Base-by-base conservation (phyloP, 1,284 basidiomycete genomes). In the Mrakiaceae sp. region DNA sequence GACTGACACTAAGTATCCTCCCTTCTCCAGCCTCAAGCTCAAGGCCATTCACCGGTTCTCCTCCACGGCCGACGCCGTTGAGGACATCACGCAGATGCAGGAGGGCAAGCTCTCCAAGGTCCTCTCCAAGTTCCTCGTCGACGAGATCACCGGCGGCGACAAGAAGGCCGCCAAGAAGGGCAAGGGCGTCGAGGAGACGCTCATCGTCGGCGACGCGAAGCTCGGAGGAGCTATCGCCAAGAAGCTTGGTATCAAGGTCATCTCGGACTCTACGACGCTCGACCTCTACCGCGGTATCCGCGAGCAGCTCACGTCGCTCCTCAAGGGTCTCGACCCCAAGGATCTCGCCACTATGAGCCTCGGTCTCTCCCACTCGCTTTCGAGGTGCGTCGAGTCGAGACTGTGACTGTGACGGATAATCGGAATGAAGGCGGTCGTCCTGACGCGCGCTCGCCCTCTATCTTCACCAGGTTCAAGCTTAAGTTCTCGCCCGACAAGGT, bases 401-500 rank as follows among this genome's bases (percentile, higher is more conserved):
- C 44, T 42, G 1, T 48, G 46, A 16, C 4, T 10, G 44, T 27
- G 40, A 6, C 40, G 49, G 39, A 12, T 9, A 4, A 12, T 12
- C 14, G 16, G 42, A 3, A 4, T 49, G 49, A 49, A 14, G 53
- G 3, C 12, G 47, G 14, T 49, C 52, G 11, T 51, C 47, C 43
- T 59, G 11, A 49, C 48, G 48, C 48, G 8, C 54, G 14, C 40
- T 47, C 57, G 1, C n/a, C 51, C 43, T 63, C 12, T 53, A 16
- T n/a, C 46, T 66, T 47, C 14, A 16, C 27, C 69, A 93, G 94
- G 68, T 98, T 95, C 81, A 98, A 98, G 82, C 84, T 98, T 74
- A 98, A 98, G 79, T 98, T 98, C 79, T 98, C 93, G 16, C 94
- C 95, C 5, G 95, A 98, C 81, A 98, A 98, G 79, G 94, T 98